Evolutionary conservation across 2,329 filamentous ascomycete species (phyloP), one percentile per base, ranked within the genome.

Genomic region (Cladophialophora carrionii): DNA sequence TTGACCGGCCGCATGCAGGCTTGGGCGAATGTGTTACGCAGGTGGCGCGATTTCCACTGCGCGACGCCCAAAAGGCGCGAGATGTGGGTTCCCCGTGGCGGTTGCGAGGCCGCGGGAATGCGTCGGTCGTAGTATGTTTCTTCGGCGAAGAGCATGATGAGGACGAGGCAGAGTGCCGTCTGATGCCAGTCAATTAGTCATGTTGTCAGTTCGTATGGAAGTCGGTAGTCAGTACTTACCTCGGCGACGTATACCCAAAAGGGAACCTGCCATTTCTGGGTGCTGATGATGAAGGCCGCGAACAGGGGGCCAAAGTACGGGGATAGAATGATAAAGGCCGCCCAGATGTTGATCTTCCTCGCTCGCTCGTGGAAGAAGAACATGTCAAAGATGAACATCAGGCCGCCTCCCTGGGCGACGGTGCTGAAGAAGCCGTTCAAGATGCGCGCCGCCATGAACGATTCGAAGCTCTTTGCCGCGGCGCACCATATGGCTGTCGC

Each of bases 381-480:
- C 71, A 79, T 74, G 65, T 79, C 77, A 66, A 77, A 76, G 63
- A 81, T 78, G 70, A 77, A 79, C 76, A 79, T 79, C 34, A 81
- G 73, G 2, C 78, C 79, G 46, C 76, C 76, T 1, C 74, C 77
- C 68, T 81, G 78, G 0, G 76, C 73, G 2, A 78, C 77, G 4
- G 75, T 79, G 8, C 74, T 77, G 71, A 80, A 80, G 72, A 81
- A 78, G 7, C 79, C 80, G 57, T 81, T 80, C 5, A 82, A 70
- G 29, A 80, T 78, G 1, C 80, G 75, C 0, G 77, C 75, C 10
- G 78, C 78, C 73, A 79, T 76, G 69, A 78, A 80, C 0, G 73
- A 74, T 26, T 78, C 71, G 63, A 79, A 80, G 1, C 64, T 73
- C 3, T 71, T 70, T 1, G 78, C 74, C 9, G 69, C 76, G 6